A percentile compares a stretch with the other conserved stretches of the same genome.
phyloP scores from a whole-genome alignment of 169 alveolate genomes.

The Eimeria praecox region DNA sequence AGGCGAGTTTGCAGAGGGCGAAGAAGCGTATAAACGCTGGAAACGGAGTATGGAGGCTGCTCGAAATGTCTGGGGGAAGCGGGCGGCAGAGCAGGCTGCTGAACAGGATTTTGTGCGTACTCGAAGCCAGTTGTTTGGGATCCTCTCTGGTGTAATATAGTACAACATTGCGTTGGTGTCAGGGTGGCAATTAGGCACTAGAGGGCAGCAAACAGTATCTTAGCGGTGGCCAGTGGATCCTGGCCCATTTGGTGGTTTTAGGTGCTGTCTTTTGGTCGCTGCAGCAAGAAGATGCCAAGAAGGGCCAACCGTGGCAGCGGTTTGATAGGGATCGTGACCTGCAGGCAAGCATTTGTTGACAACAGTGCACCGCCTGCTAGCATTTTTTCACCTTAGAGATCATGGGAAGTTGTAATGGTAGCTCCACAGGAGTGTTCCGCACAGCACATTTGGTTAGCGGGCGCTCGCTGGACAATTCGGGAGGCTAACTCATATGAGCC shows the following conservation, averaged over 20 bases:
- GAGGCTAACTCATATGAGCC: no score
- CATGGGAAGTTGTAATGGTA: background rate
- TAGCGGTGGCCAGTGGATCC: background rate
- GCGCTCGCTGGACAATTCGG: no score
- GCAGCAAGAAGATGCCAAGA: slow-evolving; percentile 72
- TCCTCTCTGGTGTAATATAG: background rate
- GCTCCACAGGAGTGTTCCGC: background rate
- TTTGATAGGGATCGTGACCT: slow-evolving; percentile 81
- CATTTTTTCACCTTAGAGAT: background rate
- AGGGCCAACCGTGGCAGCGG: slow-evolving; percentile 82
- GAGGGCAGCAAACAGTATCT: background rate
- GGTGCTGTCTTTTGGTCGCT: background rate
- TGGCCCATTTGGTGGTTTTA: background rate
- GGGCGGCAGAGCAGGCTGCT: slow-evolving; percentile 80
- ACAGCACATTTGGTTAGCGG: background rate
- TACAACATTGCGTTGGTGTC: background rate
- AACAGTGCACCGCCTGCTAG: background rate
- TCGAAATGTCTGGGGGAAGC: slow-evolving; percentile 78
- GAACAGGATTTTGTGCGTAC: slow-evolving; percentile 57
- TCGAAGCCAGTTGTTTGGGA: background rate
- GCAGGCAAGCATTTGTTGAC: slow-evolving; percentile 41
- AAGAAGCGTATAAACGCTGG: slow-evolving; percentile 79
- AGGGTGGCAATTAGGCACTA: background rate
- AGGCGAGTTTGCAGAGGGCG: slow-evolving; percentile 77
- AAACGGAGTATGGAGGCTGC: slow-evolving; percentile 71